Percentiles rank a stretch among this genome's conserved stretches.
phyloP scores from a whole-genome alignment of 2,329 filamentous ascomycete genomes.

The Orbilia javanica region DNA sequence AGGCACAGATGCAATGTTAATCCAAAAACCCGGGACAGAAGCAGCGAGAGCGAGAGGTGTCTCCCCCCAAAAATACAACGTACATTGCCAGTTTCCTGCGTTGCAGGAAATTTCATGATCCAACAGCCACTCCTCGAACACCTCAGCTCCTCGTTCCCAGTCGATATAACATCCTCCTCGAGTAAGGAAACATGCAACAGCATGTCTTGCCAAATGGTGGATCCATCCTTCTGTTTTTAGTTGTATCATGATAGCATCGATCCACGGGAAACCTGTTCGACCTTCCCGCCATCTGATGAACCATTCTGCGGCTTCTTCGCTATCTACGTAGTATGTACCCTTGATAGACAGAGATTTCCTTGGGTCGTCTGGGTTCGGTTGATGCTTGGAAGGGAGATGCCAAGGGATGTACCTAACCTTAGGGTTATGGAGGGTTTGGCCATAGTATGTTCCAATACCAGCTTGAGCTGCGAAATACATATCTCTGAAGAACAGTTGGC shows the following conservation, averaged over 20 bases:
- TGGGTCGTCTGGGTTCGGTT: slow-evolving; percentile 66
- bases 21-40: not conserved
- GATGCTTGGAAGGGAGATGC: slow-evolving; percentile 76
- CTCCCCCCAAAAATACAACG: slow-evolving; percentile 57
- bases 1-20: not conserved
- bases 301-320: slow-evolving; percentile 73
- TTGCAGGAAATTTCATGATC: slow-evolving; percentile 82
- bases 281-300: slow-evolving; percentile 78
- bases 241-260: slow-evolving; percentile 84
- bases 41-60: no score
- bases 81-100: slow-evolving; percentile 79
- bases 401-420: slow-evolving; percentile 78
- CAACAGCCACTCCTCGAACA: slow-evolving; percentile 81
- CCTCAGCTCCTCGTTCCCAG: slow-evolving; percentile 82
- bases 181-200: slow-evolving; percentile 85
- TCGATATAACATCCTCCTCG: slow-evolving; percentile 81
- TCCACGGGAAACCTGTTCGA: slow-evolving; percentile 81
- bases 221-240: slow-evolving; percentile 80
- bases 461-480: slow-evolving; percentile 87
- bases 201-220: slow-evolving; percentile 81
- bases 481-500: slow-evolving; percentile 81
- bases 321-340: slow-evolving; percentile 75
- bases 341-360: slow-evolving; percentile 68
- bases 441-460: slow-evolving; percentile 74
- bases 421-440: slow-evolving; percentile 75